These are phyloP conservation scores for Pseudopithomyces chartarum DNA, from an alignment of 2,329 filamentous ascomycete species.

Conservation along the genomic window DNA sequence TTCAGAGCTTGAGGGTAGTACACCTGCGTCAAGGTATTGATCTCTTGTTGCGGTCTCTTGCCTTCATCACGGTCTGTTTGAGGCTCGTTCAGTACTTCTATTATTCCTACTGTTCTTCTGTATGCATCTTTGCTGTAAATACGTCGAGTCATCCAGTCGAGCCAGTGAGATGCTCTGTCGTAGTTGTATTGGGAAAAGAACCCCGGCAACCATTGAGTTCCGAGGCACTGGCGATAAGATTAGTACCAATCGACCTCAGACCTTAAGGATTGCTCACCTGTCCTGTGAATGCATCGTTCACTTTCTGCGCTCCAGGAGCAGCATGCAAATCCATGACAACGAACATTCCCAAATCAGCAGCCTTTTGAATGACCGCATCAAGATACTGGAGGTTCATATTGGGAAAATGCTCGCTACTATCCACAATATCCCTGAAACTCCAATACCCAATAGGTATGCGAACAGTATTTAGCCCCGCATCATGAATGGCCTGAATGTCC, in stretches of 20 bases:
- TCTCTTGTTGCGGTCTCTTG: conserved; percentile 24
- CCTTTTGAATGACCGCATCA: conserved; percentile 54
- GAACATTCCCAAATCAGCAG: conserved; percentile 57
- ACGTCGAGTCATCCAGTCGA: conserved; percentile 60
- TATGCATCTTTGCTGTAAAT: conserved; percentile 58
- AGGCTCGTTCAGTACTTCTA: conserved; percentile 65
- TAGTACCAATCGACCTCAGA: neutral
- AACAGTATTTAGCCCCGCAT: conserved; percentile 59
- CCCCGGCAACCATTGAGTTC: conserved; percentile 41
- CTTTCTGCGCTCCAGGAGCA: conserved; percentile 56
- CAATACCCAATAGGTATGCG: conserved; percentile 63
- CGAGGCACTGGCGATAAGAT: conserved; percentile 21
- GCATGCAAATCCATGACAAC: conserved; percentile 61
- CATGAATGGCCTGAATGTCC: conserved; percentile 56
- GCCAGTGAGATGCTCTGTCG: conserved; percentile 59
- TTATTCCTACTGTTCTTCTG: conserved; percentile 59
- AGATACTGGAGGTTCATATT: conserved; percentile 55
- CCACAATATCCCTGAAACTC: conserved; percentile 57
- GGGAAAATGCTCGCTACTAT: conserved; percentile 58
- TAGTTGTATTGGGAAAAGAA: conserved; percentile 65
- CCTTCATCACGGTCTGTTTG: conserved; percentile 26
- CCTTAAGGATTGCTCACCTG: conserved; percentile 28
- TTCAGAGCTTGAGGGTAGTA: conserved; percentile 57
- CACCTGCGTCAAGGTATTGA: conserved; percentile 24
- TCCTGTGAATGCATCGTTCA: conserved; percentile 56